phyloP scores from a whole-genome alignment of 257 asterid genomes.

The Solanum bulbocastanum region DNA sequence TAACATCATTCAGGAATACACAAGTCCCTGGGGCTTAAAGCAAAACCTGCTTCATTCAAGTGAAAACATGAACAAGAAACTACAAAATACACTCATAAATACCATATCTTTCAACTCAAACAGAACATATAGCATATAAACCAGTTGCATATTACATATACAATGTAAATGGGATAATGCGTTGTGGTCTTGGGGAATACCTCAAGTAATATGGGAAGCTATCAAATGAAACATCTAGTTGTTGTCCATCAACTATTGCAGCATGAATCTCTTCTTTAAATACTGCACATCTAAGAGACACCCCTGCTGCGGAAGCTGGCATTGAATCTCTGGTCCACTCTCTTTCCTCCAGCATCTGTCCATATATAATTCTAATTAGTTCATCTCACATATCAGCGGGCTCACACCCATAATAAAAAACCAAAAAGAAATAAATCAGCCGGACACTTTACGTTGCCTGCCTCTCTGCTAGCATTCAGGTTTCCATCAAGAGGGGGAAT shows the following conservation, averaged over 20 bases:
- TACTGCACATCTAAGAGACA: constrained; percentile 41
- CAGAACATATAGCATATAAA: background rate
- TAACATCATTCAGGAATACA: background rate
- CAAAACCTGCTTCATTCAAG: background rate
- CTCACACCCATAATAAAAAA: background rate
- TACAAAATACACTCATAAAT: background rate
- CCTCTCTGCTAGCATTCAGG: constrained; percentile 47
- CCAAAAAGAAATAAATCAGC: constrained; percentile 4
- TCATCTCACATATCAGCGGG: background rate
- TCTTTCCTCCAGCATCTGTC: constrained; percentile 44
- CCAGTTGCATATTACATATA: background rate
- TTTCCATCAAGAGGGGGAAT: constrained; percentile 40
- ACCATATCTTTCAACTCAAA: background rate
- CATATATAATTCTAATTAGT: constrained; percentile 6
- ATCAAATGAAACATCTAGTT: constrained; percentile 68
- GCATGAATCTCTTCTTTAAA: constrained; percentile 55
- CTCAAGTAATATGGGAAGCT: constrained; percentile 81
- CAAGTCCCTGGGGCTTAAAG: background rate
- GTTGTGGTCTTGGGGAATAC: constrained; percentile 15
- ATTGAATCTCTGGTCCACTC: constrained; percentile 51
- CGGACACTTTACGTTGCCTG: constrained; percentile 29
- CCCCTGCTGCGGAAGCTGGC: constrained; percentile 42
- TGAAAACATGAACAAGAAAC: background rate
- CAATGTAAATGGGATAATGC: background rate
- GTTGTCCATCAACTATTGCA: constrained; percentile 46